phyloP scores from a whole-genome alignment of 257 asterid species.

The Solanum neorickii region DNA sequence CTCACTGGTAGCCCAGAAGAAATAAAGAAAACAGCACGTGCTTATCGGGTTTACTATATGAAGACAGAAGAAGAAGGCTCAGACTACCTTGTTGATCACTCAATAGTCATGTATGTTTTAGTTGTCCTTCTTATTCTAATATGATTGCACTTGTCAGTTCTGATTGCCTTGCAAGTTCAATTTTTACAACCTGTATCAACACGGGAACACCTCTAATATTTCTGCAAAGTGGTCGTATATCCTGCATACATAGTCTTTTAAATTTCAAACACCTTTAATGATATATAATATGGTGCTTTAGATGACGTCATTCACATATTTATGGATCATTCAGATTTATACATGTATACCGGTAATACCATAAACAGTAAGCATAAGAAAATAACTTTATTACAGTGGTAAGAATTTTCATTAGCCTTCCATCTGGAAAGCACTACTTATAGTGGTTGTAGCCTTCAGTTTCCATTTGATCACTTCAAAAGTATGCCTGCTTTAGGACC shows the following conservation, averaged over 20 bases:
- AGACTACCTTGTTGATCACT: conserved; percentile 93
- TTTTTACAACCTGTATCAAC: not conserved
- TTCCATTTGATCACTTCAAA: not conserved
- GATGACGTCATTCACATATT: not conserved
- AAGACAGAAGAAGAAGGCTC: conserved; percentile 94
- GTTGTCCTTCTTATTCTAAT: not conserved
- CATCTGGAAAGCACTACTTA: not conserved
- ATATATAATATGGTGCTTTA: not conserved
- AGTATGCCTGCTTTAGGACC: not conserved
- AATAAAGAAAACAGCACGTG: conserved; percentile 76
- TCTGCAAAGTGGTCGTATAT: not conserved
- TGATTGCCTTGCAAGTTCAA: not conserved
- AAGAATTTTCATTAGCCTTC: not conserved
- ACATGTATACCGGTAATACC: not conserved
- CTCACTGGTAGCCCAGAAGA: conserved; percentile 74
- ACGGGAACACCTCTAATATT: not conserved
- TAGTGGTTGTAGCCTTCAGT: not conserved
- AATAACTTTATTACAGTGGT: not conserved
- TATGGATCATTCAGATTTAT: not conserved
- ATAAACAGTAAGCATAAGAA: not conserved
- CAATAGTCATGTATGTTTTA: conserved; percentile 75
- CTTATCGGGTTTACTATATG: conserved; percentile 92
- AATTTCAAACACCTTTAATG: not conserved
- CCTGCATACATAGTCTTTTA: not conserved
- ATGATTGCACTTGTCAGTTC: not conserved